Evolutionary conservation across 306 rosid species (phyloP).

Genomic region (Cicer judaicum): DNA sequence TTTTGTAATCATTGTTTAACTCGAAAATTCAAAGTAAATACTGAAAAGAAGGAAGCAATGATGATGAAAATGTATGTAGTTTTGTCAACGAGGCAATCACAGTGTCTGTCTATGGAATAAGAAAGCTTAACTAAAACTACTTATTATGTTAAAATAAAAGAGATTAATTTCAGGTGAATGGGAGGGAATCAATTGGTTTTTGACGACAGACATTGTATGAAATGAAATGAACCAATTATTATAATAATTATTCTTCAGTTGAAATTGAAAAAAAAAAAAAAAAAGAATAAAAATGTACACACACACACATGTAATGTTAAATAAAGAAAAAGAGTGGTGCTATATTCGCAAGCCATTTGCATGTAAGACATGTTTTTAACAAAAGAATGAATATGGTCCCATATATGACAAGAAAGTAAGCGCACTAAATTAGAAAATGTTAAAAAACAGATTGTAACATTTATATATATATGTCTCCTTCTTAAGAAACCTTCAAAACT

Average conservation of each 20-base stretch:
- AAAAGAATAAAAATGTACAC: conserved; percentile 31
- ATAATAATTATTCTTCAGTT: conserved; percentile 43
- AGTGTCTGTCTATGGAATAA: conserved; percentile 50
- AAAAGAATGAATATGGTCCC: conserved; percentile 50
- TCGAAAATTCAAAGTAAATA: conserved; percentile 7
- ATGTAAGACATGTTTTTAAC: conserved; percentile 62
- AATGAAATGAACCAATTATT: conserved; percentile 2
- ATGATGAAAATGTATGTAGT: conserved; percentile 39
- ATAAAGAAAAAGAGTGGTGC: conserved; percentile 30
- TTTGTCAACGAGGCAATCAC: conserved; percentile 74
- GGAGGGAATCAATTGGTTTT: conserved; percentile 1
- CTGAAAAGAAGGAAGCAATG: conserved; percentile 53
- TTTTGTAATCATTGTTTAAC: conserved; percentile 14
- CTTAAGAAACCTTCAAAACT: conserved; percentile 52
- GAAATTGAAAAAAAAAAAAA: conserved; percentile 25
- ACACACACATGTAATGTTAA: conserved; percentile 11
- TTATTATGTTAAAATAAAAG: too few relatives aligned
- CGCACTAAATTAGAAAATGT: conserved; percentile 52
- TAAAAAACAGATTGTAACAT: conserved; percentile 50
- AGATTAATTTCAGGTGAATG: neutral
- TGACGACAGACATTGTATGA: conserved; percentile 39
- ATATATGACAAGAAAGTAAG: conserved; percentile 65
- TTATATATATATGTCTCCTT: conserved; percentile 41
- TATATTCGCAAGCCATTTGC: conserved; percentile 47
- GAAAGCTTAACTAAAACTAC: conserved; percentile 52